phyloP scores from a whole-genome alignment of 2,329 filamentous ascomycete genomes.

The Botrytis cinerea region DNA sequence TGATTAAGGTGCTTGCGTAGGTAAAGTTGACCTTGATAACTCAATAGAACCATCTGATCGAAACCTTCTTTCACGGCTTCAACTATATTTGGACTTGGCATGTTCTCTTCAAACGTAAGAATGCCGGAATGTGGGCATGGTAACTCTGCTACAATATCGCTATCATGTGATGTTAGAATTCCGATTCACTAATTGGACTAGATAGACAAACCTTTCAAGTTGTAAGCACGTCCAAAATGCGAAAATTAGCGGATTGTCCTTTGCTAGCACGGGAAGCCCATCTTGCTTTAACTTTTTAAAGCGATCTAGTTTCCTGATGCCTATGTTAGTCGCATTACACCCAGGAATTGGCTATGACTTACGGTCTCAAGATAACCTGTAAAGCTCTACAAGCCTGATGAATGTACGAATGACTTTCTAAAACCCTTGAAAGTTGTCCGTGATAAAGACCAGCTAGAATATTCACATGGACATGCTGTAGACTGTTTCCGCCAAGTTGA shows the following conservation, averaged over 20 bases:
- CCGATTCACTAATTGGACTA: background rate
- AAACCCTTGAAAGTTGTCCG: constrained; percentile 80
- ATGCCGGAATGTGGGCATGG: constrained; percentile 62
- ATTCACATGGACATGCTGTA: constrained; percentile 82
- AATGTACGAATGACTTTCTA: constrained; percentile 76
- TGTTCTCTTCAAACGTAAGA: constrained; percentile 61
- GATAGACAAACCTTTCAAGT: constrained; percentile 71
- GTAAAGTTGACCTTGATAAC: constrained; percentile 65
- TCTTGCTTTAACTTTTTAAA: constrained; percentile 45
- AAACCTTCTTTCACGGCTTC: constrained; percentile 49
- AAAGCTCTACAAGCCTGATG: constrained; percentile 57
- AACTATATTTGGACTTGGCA: constrained; percentile 65
- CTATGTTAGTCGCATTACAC: constrained; percentile 17
- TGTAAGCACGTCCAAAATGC: constrained; percentile 95
- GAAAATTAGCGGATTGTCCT: constrained; percentile 67
- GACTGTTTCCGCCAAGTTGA: constrained; percentile 75
- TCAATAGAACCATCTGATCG: constrained; percentile 53
- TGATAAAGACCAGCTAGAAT: constrained; percentile 87
- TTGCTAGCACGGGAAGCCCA: constrained; percentile 26
- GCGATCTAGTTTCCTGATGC: constrained; percentile 40
- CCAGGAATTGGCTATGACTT: constrained; percentile 21
- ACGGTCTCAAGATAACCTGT: constrained; percentile 74
- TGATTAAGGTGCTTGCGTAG: constrained; percentile 65
- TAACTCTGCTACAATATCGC: constrained; percentile 90
- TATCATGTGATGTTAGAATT: constrained; percentile 42